Evolutionary conservation across 2,329 filamentous ascomycete species (phyloP).

Genomic region (Arthroderma uncinatum): DNA sequence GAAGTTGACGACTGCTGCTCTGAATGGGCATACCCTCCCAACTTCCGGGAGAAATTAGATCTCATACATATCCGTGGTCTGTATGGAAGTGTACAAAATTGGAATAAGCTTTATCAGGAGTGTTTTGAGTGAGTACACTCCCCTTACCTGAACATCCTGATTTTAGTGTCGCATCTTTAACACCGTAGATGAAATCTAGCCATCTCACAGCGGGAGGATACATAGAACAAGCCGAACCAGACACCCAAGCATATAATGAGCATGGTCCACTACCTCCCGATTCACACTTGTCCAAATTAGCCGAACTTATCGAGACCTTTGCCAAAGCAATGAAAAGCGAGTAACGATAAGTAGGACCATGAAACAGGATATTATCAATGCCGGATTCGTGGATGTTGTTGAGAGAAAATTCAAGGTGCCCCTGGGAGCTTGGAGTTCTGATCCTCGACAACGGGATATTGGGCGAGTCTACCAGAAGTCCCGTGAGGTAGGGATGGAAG

Average conservation of each 20-base stretch:
- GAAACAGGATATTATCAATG: conserved; percentile 22
- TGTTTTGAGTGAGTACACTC: conserved; percentile 21
- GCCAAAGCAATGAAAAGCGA: conserved; percentile 18
- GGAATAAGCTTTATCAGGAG: conserved; percentile 25
- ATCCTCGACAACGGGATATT: not conserved
- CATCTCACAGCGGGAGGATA: conserved; percentile 25
- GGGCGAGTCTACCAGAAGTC: conserved; percentile 6
- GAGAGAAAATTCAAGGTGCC: conserved; percentile 34
- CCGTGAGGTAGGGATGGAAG: conserved; percentile 7
- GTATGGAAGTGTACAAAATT: conserved; percentile 28
- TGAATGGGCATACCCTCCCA: conserved; percentile 26
- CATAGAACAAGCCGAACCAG: conserved; percentile 25
- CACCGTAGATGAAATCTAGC: conserved; percentile 10
- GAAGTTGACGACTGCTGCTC: conserved; percentile 28
- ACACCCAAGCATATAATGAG: conserved; percentile 17
- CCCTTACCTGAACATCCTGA: not conserved
- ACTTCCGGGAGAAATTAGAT: conserved; percentile 29
- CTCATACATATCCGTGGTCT: conserved; percentile 33
- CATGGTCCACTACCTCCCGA: conserved; percentile 17
- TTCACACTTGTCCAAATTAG: conserved; percentile 16
- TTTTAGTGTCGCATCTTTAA: not conserved
- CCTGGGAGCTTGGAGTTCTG: conserved; percentile 34
- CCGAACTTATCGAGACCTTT: conserved; percentile 14
- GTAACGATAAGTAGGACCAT: conserved; percentile 18
- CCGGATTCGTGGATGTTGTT: conserved; percentile 38